phyloP scores from a whole-genome alignment of 2,329 filamentous ascomycete species.

The Curvularia eragrostidis region DNA sequence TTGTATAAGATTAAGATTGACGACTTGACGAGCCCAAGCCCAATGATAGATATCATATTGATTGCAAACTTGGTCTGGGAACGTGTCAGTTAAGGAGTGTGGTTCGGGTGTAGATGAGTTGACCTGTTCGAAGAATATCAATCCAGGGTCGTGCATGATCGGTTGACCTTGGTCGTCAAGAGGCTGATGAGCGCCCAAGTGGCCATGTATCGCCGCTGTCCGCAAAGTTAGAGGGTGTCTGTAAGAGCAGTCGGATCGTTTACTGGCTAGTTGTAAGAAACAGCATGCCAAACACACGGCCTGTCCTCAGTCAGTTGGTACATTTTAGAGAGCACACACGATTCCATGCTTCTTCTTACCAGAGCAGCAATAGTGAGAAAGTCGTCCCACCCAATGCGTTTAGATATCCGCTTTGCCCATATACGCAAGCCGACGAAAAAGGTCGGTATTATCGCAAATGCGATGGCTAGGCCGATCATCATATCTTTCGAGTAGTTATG shows the following conservation, averaged over 20 bases:
- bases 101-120: neutral
- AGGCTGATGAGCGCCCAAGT: slow-evolving; percentile 32
- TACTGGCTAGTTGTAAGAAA: slow-evolving; percentile 29
- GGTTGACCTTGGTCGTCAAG: slow-evolving; percentile 25
- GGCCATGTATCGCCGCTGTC: slow-evolving; percentile 29
- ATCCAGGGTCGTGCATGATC: slow-evolving; percentile 33
- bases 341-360: slow-evolving; percentile 17
- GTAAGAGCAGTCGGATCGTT: neutral
- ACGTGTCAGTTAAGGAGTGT: neutral
- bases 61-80: slow-evolving; percentile 36
- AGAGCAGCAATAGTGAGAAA: slow-evolving; percentile 31
- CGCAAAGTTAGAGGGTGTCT: neutral
- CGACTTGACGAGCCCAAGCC: slow-evolving; percentile 38
- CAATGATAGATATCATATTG: slow-evolving; percentile 37
- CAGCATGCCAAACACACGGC: slow-evolving; percentile 30
- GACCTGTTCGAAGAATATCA: slow-evolving; percentile 34
- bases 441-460: slow-evolving; percentile 28
- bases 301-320: slow-evolving; percentile 17
- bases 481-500: slow-evolving; percentile 31
- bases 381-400: slow-evolving; percentile 33
- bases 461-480: slow-evolving; percentile 29
- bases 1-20: slow-evolving; percentile 42
- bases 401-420: slow-evolving; percentile 30
- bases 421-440: slow-evolving; percentile 29
- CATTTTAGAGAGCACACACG: neutral